These are phyloP conservation scores for Cyathus striatus DNA, from an alignment of 768 basidiomycete species.

Conservation along the genomic window DNA sequence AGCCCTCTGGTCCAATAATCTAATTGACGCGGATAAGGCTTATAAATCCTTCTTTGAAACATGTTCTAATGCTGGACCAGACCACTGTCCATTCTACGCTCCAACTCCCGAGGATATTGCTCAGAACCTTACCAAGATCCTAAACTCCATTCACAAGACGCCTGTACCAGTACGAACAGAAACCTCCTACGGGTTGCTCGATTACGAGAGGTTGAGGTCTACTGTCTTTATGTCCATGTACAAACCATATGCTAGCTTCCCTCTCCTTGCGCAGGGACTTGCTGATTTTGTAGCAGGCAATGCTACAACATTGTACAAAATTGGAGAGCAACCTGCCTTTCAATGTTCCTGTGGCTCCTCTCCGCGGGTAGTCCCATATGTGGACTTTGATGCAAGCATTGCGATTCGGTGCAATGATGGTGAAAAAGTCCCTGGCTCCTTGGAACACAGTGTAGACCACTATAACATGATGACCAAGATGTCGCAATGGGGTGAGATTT, in stretches of 20 bases:
- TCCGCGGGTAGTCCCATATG: neutral
- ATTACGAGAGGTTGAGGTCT: conserved; percentile 25
- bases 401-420: conserved; percentile 16
- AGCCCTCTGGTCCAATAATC: conserved; percentile 11
- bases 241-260: conserved; percentile 26
- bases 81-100: conserved; percentile 31
- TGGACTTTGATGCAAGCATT: conserved; percentile 7
- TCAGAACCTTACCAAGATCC: conserved; percentile 28
- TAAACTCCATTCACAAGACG: conserved; percentile 17
- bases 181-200: conserved; percentile 28
- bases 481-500: conserved; percentile 15
- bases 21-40: conserved; percentile 26
- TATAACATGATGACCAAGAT: conserved; percentile 7
- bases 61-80: conserved; percentile 31
- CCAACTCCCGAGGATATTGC: conserved; percentile 24
- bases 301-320: conserved; percentile 18
- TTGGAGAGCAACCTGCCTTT: conserved; percentile 7
- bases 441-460: conserved; percentile 8
- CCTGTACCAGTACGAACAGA: conserved; percentile 28
- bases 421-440: conserved; percentile 9
- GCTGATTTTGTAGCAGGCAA: conserved; percentile 27
- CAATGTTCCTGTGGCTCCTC: conserved; percentile 22
- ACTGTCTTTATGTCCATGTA: conserved; percentile 28
- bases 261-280: conserved; percentile 26
- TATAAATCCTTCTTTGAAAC: conserved; percentile 27